A percentile compares a stretch with the other conserved stretches of the same genome.
phyloP scores from a whole-genome alignment of 495 filamentous ascomycete species.

The Pseudoneurospora amorphoporcata region DNA sequence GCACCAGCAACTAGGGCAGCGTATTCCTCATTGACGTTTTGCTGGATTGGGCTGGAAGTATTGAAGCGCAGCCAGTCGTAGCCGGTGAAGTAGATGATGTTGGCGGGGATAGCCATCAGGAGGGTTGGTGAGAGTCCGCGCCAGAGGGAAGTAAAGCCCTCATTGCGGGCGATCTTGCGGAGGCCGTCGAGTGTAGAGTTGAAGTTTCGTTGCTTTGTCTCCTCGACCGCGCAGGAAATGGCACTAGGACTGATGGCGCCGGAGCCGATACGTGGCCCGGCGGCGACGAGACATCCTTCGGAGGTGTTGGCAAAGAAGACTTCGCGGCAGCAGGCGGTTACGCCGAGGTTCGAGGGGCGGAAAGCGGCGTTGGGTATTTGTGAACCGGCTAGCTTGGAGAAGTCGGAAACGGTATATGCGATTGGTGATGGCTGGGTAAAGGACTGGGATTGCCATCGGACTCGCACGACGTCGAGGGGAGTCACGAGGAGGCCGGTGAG shows the following conservation, averaged over 20 bases:
- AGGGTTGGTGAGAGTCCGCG: conserved; percentile 85
- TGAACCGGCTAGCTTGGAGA: conserved; percentile 33
- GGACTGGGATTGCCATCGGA: conserved; percentile 79
- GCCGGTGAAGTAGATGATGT: conserved; percentile 98
- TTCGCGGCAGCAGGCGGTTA: conserved; percentile 91
- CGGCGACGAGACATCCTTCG: conserved; percentile 57
- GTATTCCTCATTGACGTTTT: conserved; percentile 51
- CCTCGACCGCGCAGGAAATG: conserved; percentile 76
- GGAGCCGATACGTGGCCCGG: conserved; percentile 29
- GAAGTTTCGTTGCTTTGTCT: conserved; percentile 71
- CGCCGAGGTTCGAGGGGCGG: conserved; percentile 69
- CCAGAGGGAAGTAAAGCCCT: conserved; percentile 82
- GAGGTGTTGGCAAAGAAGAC: conserved; percentile 92
- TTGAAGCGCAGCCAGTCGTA: conserved; percentile 86
- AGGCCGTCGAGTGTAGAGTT: conserved; percentile 87
- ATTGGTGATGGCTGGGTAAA: conserved; percentile 29
- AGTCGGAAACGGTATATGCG: conserved; percentile 19
- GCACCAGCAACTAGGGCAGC: conserved; percentile 73
- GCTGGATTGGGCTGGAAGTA: conserved; percentile 54
- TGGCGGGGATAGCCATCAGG: conserved; percentile 86
- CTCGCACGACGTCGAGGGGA: conserved; percentile 91
- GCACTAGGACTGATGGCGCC: conserved; percentile 16
- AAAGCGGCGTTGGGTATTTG: conserved; percentile 40
- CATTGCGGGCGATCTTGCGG: conserved; percentile 91
- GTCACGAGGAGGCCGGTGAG: conserved; percentile 87